Conservation (phyloP, 164 flowering plant species). For the Dillenia suffruticosa region DNA sequence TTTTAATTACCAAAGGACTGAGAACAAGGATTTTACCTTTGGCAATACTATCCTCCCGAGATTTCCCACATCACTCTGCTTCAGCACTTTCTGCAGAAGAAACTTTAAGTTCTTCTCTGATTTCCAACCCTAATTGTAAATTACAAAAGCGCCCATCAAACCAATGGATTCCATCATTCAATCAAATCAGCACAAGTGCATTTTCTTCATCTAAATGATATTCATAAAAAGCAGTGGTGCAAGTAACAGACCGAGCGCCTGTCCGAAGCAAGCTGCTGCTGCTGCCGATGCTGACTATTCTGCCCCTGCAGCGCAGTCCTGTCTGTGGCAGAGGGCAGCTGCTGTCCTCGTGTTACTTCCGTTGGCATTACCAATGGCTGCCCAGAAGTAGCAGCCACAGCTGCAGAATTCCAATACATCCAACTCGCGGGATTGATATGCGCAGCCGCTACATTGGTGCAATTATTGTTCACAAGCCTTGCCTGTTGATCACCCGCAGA, state of each 20-base stretch:
- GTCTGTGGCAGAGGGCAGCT: too few species aligned
- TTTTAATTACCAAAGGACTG: not conserved
- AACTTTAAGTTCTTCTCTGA: slow-evolving; percentile 88
- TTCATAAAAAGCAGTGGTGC: not conserved
- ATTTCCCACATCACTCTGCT: slow-evolving; percentile 98
- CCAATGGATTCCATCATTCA: too few species aligned
- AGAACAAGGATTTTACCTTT: slow-evolving; percentile 41
- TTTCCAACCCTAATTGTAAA: slow-evolving; percentile 58
- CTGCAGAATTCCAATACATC: slow-evolving; percentile 47
- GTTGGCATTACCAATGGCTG: slow-evolving; percentile 11
- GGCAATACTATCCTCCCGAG: slow-evolving; percentile 99
- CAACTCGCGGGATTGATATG: slow-evolving; percentile 34
- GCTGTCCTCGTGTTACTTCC: slow-evolving; percentile 2
- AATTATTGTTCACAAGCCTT: slow-evolving; percentile 20
- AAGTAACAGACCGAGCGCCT: slow-evolving; percentile 17
- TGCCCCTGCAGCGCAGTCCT: not conserved
- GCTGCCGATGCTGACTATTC: slow-evolving; percentile 30
- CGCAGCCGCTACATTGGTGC: slow-evolving; percentile 13
- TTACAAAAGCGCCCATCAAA: not conserved
- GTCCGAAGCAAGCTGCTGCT: slow-evolving; percentile 33
- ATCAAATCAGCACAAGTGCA: too few species aligned
- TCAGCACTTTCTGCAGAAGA: slow-evolving; percentile 90
- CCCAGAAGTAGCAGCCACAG: slow-evolving; percentile 2
- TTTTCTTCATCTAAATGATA: not conserved
- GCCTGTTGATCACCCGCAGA: slow-evolving; percentile 17